phyloP scores from a whole-genome alignment of 2,329 filamentous ascomycete genomes.

The Cytospora piceicola region DNA sequence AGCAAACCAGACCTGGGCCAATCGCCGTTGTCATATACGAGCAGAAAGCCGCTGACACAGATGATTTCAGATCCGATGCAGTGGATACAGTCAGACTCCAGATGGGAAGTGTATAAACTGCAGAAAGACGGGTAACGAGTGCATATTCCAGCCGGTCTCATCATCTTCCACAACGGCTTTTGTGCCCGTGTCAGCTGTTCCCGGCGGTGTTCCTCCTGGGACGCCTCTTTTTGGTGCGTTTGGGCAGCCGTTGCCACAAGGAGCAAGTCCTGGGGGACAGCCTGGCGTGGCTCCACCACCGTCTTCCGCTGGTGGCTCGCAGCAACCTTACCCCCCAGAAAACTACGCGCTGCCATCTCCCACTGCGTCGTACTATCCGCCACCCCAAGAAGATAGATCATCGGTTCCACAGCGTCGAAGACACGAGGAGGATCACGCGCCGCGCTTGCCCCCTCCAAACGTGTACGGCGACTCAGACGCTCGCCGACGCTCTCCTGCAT shows the following conservation, averaged over 20 bases:
- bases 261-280: constrained; percentile 24
- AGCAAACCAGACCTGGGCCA: background rate
- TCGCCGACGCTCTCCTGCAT: constrained; percentile 54
- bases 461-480: constrained; percentile 54
- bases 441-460: constrained; percentile 50
- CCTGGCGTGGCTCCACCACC: constrained; percentile 28
- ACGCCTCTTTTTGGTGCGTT: constrained; percentile 62
- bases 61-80: constrained; percentile 58
- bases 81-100: constrained; percentile 61
- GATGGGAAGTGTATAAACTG: constrained; percentile 65
- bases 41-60: constrained; percentile 4
- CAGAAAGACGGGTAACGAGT: constrained; percentile 65
- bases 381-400: constrained; percentile 43
- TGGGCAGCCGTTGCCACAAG: constrained; percentile 54
- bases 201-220: constrained; percentile 61
- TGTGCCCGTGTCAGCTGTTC: constrained; percentile 61
- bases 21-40: constrained; percentile 10
- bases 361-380: constrained; percentile 40
- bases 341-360: constrained; percentile 41
- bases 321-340: constrained; percentile 22
- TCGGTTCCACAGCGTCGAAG: constrained; percentile 43
- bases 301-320: constrained; percentile 28
- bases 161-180: constrained; percentile 61
- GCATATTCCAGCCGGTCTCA: constrained; percentile 63
- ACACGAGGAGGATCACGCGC: constrained; percentile 46